Conservation (phyloP, 1,284 basidiomycete species). For the Hemileia vastatrix region DNA sequence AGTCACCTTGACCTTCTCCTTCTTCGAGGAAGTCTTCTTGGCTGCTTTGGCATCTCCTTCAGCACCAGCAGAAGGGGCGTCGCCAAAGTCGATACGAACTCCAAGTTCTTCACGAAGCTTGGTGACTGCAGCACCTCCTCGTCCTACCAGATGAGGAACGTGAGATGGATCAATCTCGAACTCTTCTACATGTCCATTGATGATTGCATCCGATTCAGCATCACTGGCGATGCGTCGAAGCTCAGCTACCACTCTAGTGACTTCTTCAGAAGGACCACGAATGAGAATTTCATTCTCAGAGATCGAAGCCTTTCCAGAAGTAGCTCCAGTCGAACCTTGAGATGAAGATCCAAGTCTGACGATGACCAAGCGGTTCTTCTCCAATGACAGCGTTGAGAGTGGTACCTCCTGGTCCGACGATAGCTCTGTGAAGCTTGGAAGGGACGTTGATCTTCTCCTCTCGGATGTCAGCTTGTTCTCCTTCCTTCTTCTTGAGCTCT, state of each 20-base stretch:
- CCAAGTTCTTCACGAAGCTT: constrained; percentile 84
- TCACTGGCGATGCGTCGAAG: constrained; percentile 78
- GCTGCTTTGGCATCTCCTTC: constrained; percentile 26
- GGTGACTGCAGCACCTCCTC: constrained; percentile 75
- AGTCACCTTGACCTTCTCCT: constrained; percentile 28
- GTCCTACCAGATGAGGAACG: constrained; percentile 85
- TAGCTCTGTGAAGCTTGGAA: constrained; percentile 71
- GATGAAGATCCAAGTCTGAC: constrained; percentile 53
- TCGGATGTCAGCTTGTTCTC: constrained; percentile 75
- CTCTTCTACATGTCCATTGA: constrained; percentile 76
- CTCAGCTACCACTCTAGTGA: constrained; percentile 73
- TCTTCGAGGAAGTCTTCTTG: constrained; percentile 24
- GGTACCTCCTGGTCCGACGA: constrained; percentile 69
- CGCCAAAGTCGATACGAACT: constrained; percentile 82
- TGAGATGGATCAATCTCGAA: constrained; percentile 82
- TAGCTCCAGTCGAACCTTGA: constrained; percentile 19
- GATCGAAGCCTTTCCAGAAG: constrained; percentile 17
- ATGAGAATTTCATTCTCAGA: constrained; percentile 61
- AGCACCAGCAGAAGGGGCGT: constrained; percentile 49
- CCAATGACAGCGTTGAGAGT: constrained; percentile 91
- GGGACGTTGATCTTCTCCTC: constrained; percentile 67
- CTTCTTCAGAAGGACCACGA: constrained; percentile 73
- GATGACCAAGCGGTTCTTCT: constrained; percentile 74
- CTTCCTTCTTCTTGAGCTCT: constrained; percentile 63
- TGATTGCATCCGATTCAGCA: constrained; percentile 87